Evolutionary conservation across 2,329 filamentous ascomycete species (phyloP).

Genomic region (Podosphaera aphanis): DNA sequence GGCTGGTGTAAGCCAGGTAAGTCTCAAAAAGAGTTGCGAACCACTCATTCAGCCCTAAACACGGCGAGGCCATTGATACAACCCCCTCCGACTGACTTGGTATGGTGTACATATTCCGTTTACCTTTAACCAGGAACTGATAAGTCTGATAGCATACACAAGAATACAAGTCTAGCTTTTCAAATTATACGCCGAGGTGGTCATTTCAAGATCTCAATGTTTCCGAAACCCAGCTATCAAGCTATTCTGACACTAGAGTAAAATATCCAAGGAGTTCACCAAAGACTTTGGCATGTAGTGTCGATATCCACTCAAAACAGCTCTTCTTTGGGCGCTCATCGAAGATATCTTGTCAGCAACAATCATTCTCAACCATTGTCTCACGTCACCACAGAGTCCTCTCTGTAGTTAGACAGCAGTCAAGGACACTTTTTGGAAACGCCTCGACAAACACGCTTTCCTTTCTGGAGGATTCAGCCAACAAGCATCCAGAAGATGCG

Average conservation of each 20-base stretch:
- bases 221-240: neutral
- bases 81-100: neutral
- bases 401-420: neutral
- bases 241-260: neutral
- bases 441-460: conserved; percentile 42
- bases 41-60: neutral
- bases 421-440: conserved; percentile 9
- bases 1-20: neutral
- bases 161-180: neutral
- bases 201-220: neutral
- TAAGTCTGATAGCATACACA: neutral
- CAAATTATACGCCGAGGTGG: too few species aligned
- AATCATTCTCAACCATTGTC: neutral
- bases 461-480: conserved; percentile 73
- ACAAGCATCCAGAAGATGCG: conserved; percentile 71
- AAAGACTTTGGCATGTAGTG: neutral
- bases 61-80: neutral
- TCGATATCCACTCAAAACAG: neutral
- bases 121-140: neutral
- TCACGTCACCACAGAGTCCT: neutral
- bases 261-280: neutral
- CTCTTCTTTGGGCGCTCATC: neutral
- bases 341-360: neutral
- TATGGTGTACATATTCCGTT: neutral
- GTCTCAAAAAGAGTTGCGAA: neutral